Conservation (phyloP, 371 early-diverging fungal species). For the Apophysomyces elegans region DNA sequence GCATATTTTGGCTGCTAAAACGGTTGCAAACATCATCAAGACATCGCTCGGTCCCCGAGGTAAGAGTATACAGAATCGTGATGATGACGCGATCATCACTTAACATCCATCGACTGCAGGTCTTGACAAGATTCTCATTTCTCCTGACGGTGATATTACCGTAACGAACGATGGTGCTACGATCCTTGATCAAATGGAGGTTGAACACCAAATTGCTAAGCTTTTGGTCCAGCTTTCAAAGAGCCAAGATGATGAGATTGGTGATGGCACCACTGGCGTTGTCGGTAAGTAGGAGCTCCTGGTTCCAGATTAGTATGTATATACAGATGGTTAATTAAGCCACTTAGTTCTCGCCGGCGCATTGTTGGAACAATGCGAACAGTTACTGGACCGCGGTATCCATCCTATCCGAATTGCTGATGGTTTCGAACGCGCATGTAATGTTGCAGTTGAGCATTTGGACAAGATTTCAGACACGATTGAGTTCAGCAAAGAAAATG, state of each 20-base stretch:
- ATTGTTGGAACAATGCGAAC: slow-evolving; percentile 96
- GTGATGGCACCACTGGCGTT: slow-evolving; percentile 99
- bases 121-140: slow-evolving; percentile 99
- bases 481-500: slow-evolving; percentile 83
- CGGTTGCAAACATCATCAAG: slow-evolving; percentile 95
- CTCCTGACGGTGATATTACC: slow-evolving; percentile 99
- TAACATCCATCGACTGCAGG: slow-evolving; percentile 54
- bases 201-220: slow-evolving; percentile 99
- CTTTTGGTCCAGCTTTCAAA: slow-evolving; percentile 97
- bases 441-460: slow-evolving; percentile 90
- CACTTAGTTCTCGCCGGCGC: slow-evolving; percentile 96
- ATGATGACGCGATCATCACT: background rate
- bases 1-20: slow-evolving; percentile 97
- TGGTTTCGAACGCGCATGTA: slow-evolving; percentile 98
- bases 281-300: slow-evolving; percentile 72
- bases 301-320: background rate
- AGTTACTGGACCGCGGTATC: slow-evolving; percentile 95
- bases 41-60: slow-evolving; percentile 99
- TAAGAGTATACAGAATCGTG: slow-evolving; percentile 28
- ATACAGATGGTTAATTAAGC: background rate
- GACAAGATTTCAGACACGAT: slow-evolving; percentile 92
- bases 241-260: slow-evolving; percentile 99
- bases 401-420: slow-evolving; percentile 99
- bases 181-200: slow-evolving; percentile 98
- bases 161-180: slow-evolving; percentile 99